Base-by-base conservation (phyloP, 192 early-diverging fungal genomes). In the Phycomyces nitens region DNA sequence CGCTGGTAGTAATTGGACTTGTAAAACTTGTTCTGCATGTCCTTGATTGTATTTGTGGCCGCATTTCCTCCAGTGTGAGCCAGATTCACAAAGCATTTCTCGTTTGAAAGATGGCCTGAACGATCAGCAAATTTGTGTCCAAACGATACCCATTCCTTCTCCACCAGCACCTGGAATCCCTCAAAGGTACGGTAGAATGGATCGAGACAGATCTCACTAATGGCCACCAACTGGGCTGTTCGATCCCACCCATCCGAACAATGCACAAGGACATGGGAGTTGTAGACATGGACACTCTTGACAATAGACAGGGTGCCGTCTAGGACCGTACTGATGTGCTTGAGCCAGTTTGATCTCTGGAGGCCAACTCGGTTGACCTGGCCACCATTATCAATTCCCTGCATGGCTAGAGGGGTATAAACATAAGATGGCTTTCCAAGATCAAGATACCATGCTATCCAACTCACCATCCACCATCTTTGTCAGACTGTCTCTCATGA, bases 221-320 rank as follows among this genome's bases (percentile, higher is more conserved):
- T 80, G 7, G 94, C 91, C 15, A 87, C 90, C 52, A 99, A 73
- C 75, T 99, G 97, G 18, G 94, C 89, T 0, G 97, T 99, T 21
- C 97, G 86, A 76, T 99, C 97, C 97, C 97, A 99, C 12, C 97
- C 97, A 69, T 99, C 97, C 49, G 94, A 96, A 82, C 97, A 99
- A 75, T 99, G 97, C 5, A 99, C 93, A 22, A 99, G 75, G 4
- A 93, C 94, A 60, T 96, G 95, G 6, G 85, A 81, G 53, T 87
- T 88, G 20, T 77, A 73, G 5, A 86, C 67, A 65, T 94, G 87
- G 4, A 99, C 83, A 42, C 77, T 86, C 61, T 88, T 77, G 6
- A 97, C 89, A 53, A 99, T 95, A 55, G 84, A 74, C 43, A 79
- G 55, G 5, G 92, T 82, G 11, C 92, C 94, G 14, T 92, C 89